Percentiles rank a stretch among this genome's conserved stretches.
Conservation (phyloP, 768 basidiomycete species). For the Rhodotorula graminis region DNA sequence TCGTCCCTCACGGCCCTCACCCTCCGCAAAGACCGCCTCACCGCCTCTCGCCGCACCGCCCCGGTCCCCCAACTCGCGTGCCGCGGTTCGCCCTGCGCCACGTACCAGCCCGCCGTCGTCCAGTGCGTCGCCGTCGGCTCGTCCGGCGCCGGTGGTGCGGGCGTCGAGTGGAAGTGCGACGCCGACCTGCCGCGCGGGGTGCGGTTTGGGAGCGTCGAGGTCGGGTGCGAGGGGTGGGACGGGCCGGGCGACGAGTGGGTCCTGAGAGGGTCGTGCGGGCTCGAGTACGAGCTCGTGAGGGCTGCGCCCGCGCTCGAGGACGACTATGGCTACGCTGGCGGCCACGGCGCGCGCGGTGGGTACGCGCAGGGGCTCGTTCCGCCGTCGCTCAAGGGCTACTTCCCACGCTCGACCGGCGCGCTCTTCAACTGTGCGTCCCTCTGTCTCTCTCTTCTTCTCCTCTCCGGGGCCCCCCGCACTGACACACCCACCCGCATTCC, state of each 20-base stretch:
- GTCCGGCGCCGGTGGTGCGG: conserved; percentile 58
- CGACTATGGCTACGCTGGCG: too few relatives aligned
- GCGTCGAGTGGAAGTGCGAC: conserved; percentile 88
- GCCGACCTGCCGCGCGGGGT: conserved; percentile 78
- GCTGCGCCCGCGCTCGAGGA: conserved; percentile 9
- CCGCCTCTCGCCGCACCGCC: conserved; percentile 60
- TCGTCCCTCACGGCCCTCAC: conserved; percentile 65
- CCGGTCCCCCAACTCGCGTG: conserved; percentile 77
- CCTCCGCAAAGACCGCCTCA: conserved; percentile 67
- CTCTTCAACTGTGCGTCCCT: background rate
- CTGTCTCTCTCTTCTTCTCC: background rate
- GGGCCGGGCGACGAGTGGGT: conserved; percentile 62
- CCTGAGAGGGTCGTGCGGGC: conserved; percentile 84
- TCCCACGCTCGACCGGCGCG: background rate
- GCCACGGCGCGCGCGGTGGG: background rate
- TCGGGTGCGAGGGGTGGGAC: conserved; percentile 84
- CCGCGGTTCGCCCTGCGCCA: conserved; percentile 67
- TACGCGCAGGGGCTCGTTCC: background rate
- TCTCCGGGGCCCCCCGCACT: background rate
- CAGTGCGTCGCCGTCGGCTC: conserved; percentile 78
- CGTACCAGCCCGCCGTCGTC: conserved; percentile 77
- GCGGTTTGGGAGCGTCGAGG: conserved; percentile 76
- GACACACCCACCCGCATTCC: too few relatives aligned
- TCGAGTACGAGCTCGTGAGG: conserved; percentile 65
- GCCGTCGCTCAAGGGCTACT: background rate